phyloP scores from a whole-genome alignment of 805 yeast genomes.

The Metschnikowia kunwiensis region DNA sequence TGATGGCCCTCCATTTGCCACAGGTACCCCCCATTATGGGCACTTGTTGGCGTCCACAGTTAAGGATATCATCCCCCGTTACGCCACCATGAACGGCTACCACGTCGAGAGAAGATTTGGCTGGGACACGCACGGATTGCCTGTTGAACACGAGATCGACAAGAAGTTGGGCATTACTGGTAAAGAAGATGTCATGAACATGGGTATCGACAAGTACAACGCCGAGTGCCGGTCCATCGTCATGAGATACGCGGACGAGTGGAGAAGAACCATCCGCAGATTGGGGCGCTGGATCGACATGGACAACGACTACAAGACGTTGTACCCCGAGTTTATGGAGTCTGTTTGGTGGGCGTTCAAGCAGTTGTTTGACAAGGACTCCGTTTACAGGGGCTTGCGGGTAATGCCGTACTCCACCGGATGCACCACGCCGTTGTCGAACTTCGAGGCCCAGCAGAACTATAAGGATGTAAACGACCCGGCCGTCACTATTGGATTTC shows the following conservation, averaged over 20 bases:
- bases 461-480: constrained; percentile 98
- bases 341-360: constrained; percentile 99
- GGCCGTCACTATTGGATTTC: constrained; percentile 90
- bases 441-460: constrained; percentile 97
- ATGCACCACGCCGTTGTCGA: constrained; percentile 91
- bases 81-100: constrained; percentile 96
- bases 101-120: constrained; percentile 97
- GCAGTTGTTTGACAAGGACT: constrained; percentile 76
- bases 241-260: constrained; percentile 93
- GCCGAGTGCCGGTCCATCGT: constrained; percentile 94
- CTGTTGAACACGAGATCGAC: constrained; percentile 98
- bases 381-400: constrained; percentile 91
- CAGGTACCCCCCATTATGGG: constrained; percentile 99
- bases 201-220: constrained; percentile 94
- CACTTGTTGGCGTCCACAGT: constrained; percentile 95
- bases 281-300: constrained; percentile 99
- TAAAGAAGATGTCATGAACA: constrained; percentile 88
- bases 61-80: constrained; percentile 95
- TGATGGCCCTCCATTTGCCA: constrained; percentile 99
- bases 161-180: constrained; percentile 91
- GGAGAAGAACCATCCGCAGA: constrained; percentile 92
- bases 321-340: constrained; percentile 96
- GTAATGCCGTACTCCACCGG: constrained; percentile 99
- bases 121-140: constrained; percentile 99
- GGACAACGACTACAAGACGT: constrained; percentile 95